Percentiles rank a stretch among this genome's conserved stretches.
These are phyloP conservation scores for Tulasnella sp. DNA, from an alignment of 768 basidiomycete species.

Conservation along the genomic window DNA sequence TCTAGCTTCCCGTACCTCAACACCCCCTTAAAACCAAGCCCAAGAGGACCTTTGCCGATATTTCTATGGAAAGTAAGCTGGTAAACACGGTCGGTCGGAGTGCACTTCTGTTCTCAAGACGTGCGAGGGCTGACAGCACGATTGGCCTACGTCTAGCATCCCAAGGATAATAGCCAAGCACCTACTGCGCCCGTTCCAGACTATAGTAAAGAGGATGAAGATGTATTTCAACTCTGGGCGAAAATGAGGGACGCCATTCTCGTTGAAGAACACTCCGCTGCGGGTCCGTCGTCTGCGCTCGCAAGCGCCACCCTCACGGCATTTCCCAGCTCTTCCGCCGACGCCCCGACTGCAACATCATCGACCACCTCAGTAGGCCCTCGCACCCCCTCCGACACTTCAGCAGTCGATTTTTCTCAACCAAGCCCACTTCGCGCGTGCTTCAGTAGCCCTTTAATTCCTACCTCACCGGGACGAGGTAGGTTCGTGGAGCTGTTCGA, in stretches of 20 bases:
- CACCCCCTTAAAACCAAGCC: background rate
- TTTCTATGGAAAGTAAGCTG: background rate
- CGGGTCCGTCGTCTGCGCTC: background rate
- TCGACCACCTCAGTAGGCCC: background rate
- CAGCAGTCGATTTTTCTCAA: background rate
- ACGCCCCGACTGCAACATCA: background rate
- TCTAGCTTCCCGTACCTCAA: background rate
- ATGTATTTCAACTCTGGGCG: background rate
- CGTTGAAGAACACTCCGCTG: background rate
- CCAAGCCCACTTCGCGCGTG: background rate
- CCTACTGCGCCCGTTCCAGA: background rate
- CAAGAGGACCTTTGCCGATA: background rate
- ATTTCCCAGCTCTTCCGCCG: background rate
- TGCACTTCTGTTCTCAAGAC: background rate
- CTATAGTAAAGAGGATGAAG: background rate
- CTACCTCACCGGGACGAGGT: background rate
- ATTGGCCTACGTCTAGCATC: background rate
- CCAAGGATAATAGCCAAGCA: background rate
- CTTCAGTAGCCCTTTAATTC: background rate
- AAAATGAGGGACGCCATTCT: background rate
- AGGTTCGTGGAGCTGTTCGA: background rate
- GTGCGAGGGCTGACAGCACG: background rate
- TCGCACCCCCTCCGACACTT: background rate
- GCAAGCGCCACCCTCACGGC: background rate
- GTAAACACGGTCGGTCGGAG: background rate